phyloP scores from a whole-genome alignment of 768 basidiomycete genomes.

The Tylopilus plumbeoviolaceoides region DNA sequence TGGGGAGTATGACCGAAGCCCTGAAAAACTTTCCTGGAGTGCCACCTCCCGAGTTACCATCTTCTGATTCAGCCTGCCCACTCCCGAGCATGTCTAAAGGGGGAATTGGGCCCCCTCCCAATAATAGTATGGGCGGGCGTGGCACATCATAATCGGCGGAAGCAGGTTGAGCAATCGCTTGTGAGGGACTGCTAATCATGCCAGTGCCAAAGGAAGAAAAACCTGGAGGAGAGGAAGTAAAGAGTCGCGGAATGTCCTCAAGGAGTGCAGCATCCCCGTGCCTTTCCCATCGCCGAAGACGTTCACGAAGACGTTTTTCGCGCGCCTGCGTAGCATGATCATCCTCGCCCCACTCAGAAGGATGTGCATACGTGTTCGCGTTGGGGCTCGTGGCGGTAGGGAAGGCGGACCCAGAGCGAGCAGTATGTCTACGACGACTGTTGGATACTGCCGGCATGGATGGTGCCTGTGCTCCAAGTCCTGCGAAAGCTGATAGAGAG shows the following conservation, averaged over 20 bases:
- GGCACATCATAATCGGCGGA: conserved; percentile 22
- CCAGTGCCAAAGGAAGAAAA: conserved; percentile 3
- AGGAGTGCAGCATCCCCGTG: conserved; percentile 50
- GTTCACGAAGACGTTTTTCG: conserved; percentile 67
- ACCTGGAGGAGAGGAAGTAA: conserved; percentile 24
- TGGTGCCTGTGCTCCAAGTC: conserved; percentile 12
- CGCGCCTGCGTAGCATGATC: conserved; percentile 61
- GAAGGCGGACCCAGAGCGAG: conserved; percentile 20
- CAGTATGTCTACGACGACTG: conserved; percentile 13
- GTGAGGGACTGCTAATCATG: conserved; percentile 4
- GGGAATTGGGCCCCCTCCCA: conserved; percentile 21
- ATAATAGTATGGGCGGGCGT: conserved; percentile 23
- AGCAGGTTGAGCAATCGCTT: conserved; percentile 26
- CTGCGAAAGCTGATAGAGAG: conserved; percentile 7
- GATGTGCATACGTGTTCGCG: neutral
- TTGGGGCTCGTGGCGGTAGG: conserved; percentile 35
- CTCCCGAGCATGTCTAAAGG: conserved; percentile 24
- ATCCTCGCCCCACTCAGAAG: conserved; percentile 61
- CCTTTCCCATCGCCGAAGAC: conserved; percentile 72
- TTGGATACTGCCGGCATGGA: neutral
- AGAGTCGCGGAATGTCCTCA: conserved; percentile 60
- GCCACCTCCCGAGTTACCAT: conserved; percentile 9
- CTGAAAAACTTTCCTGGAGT: conserved; percentile 51
- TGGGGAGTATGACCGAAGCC: conserved; percentile 65
- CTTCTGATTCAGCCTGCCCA: conserved; percentile 17